These are phyloP conservation scores for Botrytis deweyae DNA, from an alignment of 2,329 filamentous ascomycete species.

Conservation along the genomic window DNA sequence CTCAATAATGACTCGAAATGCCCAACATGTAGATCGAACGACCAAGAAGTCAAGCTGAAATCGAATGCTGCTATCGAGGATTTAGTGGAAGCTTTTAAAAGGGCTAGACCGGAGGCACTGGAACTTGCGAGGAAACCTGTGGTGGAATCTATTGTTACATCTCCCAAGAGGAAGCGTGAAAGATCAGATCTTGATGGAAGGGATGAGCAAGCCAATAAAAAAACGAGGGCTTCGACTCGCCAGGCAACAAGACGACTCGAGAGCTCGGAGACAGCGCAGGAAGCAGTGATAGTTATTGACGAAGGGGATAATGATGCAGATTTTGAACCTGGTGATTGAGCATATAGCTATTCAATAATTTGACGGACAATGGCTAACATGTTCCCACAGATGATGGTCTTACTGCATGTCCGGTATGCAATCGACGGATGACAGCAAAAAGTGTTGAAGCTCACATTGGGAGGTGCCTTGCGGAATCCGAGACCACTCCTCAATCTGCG, in stretches of 20 bases:
- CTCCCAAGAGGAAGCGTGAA: constrained; percentile 54
- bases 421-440: constrained; percentile 67
- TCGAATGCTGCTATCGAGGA: constrained; percentile 86
- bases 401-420: constrained; percentile 81
- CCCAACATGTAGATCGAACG: constrained; percentile 73
- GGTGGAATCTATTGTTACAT: constrained; percentile 25
- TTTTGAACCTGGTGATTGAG: constrained; percentile 34
- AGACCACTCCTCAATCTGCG: constrained; percentile 18
- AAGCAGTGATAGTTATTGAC: constrained; percentile 39
- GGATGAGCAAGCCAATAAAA: constrained; percentile 46
- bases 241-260: constrained; percentile 43
- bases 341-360: background rate
- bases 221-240: constrained; percentile 52
- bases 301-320: constrained; percentile 34
- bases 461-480: constrained; percentile 43
- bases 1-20: constrained; percentile 83
- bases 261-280: constrained; percentile 36
- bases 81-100: constrained; percentile 74
- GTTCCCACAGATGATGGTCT: constrained; percentile 51
- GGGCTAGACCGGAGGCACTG: constrained; percentile 61
- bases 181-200: constrained; percentile 33
- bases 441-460: constrained; percentile 43
- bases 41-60: constrained; percentile 82
- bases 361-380: constrained; percentile 16
- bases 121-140: constrained; percentile 58